A percentile compares a stretch with the other conserved stretches of the same genome.
Conservation (phyloP, 805 yeast genomes). For the Yarrowia sp. region DNA sequence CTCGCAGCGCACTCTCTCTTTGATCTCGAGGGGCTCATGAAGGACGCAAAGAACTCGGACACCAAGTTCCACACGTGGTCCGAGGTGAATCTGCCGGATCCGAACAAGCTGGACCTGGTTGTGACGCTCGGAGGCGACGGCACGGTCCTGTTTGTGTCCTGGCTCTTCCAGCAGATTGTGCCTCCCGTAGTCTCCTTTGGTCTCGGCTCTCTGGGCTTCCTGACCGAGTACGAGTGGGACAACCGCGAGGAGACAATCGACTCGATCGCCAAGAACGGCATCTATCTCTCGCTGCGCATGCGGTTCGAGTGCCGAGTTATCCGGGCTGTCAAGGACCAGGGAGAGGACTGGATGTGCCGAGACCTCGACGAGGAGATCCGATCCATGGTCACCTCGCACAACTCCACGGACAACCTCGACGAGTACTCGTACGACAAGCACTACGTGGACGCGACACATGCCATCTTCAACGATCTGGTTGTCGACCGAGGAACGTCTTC, state of each 20-base stretch:
- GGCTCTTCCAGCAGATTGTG: conserved; percentile 76
- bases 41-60: conserved; percentile 47
- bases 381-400: conserved; percentile 7
- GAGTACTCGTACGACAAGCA: conserved; percentile 34
- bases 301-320: conserved; percentile 52
- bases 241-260: conserved; percentile 41
- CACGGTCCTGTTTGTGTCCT: conserved; percentile 84
- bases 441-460: conserved; percentile 37
- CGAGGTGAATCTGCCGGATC: conserved; percentile 45
- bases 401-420: conserved; percentile 19
- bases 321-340: conserved; percentile 36
- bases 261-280: conserved; percentile 45
- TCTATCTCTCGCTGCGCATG: conserved; percentile 49
- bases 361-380: conserved; percentile 36
- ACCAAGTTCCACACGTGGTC: neutral
- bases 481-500: conserved; percentile 54
- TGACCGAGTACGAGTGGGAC: conserved; percentile 66
- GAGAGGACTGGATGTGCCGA: conserved; percentile 27
- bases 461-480: conserved; percentile 53
- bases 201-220: conserved; percentile 87
- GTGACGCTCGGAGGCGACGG: conserved; percentile 95
- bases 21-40: conserved; percentile 42
- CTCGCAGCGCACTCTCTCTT: conserved; percentile 33
- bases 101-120: conserved; percentile 51
- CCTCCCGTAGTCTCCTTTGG: conserved; percentile 92